Evolutionary conservation across 331 rosid species (phyloP).

Genomic region (Malus hybrid): DNA sequence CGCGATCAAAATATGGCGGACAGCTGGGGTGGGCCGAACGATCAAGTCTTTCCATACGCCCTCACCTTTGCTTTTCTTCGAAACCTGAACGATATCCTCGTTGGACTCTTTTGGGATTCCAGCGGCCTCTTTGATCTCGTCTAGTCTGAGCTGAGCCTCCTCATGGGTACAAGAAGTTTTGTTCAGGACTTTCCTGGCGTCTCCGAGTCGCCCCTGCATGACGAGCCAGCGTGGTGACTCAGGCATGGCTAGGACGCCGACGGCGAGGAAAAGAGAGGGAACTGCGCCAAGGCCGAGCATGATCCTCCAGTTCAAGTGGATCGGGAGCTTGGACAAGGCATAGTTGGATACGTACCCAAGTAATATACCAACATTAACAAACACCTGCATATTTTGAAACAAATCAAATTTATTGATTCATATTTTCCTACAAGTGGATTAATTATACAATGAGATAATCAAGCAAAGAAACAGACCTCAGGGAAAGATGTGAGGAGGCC

Average conservation of each 20-base stretch:
- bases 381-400: conserved; percentile 6
- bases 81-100: neutral
- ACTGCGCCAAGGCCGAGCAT: conserved; percentile 21
- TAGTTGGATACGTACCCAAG: neutral
- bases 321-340: conserved; percentile 11
- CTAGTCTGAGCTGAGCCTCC: neutral
- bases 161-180: neutral
- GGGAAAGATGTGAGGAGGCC: conserved; percentile 38
- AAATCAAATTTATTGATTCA: neutral
- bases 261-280: conserved; percentile 10
- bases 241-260: neutral
- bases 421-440: too few species aligned
- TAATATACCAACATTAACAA: neutral
- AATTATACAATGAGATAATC: neutral
- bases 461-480: conserved; percentile 13
- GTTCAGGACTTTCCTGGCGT: neutral
- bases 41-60: neutral
- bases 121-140: neutral
- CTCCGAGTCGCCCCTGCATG: neutral
- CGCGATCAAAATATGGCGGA: neutral
- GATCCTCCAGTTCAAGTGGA: too few species aligned
- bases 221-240: neutral
- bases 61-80: neutral
- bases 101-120: neutral
- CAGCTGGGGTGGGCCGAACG: neutral